Evolutionary conservation across 768 basidiomycete species (phyloP), one percentile per base, ranked within the genome.

Genomic region (Symmetrospora coprosmae): DNA sequence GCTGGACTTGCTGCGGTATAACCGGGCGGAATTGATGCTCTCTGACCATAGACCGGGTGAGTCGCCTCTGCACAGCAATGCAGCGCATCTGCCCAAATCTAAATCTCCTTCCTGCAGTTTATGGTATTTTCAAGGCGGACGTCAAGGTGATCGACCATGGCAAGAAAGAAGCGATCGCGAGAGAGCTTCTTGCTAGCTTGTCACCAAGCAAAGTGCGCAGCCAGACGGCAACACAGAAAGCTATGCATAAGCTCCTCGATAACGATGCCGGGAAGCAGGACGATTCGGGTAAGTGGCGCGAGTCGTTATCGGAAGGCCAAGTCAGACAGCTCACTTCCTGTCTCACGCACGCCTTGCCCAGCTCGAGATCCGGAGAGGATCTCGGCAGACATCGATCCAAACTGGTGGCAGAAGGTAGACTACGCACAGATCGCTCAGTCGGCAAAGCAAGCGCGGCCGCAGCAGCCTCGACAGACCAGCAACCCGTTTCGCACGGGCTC

Each of bases 21-120:
- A 83, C 19, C 78, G 89, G 61, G 84, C 87, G 6, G 87, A 92
- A 66, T 74, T 99, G 59, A 78, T 76, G 68, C 81, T 85, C n/a
- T 99, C 94, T 5, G 94, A 99, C 74, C 94, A 99, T 71, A 83
- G 85, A 69, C 94, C 94, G 71, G 87, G 88, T 83, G 63, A 51
- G 74, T 64, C 11, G 14, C 21, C 17, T 35, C 8, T 28, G 14
- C 0, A 25, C 25, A 14, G 17, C n/a, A 41, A 21, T 48, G 7
- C 14, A 34, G 33, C 46, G 1, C n/a, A 27, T 28, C 28, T 35
- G 6, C 8, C 8, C 14, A 28, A n/a, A 9, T 25, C 33, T 31
- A 14, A 39, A 14, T 16, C 28, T 28, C 25, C 23, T 51, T 33
- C 1, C 8, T 41, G 14, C 61, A 87, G 92, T 99, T 3, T 92